These are phyloP conservation scores for Penicillium ochrochloron DNA, from an alignment of 495 filamentous ascomycete genomes.

Conservation along the genomic window DNA sequence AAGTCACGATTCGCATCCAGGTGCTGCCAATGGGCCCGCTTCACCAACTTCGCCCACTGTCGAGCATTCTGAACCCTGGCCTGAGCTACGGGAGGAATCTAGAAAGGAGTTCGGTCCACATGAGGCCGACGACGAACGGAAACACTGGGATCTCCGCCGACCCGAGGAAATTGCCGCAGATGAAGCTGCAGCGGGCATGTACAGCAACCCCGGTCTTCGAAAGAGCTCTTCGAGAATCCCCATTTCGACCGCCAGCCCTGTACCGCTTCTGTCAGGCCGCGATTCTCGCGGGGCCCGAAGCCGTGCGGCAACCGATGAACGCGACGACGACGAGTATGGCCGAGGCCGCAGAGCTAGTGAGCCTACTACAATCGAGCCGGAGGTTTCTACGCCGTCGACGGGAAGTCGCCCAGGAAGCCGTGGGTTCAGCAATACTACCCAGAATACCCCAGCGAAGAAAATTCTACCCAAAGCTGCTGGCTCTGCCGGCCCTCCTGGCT, in stretches of 20 bases:
- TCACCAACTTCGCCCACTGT: conserved; percentile 36
- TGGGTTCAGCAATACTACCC: conserved; percentile 32
- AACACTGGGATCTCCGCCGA: conserved; percentile 72
- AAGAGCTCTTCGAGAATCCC: conserved; percentile 79
- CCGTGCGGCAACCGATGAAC: conserved; percentile 48
- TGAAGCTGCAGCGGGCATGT: conserved; percentile 45
- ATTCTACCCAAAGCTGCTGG: conserved; percentile 50
- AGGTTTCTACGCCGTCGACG: conserved; percentile 54
- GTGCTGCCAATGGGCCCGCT: conserved; percentile 34
- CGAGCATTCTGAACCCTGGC: conserved; percentile 47
- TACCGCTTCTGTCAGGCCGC: conserved; percentile 76
- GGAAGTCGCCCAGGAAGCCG: conserved; percentile 50
- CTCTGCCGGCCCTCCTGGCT: conserved; percentile 43
- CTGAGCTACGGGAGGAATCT: conserved; percentile 43
- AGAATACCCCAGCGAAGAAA: conserved; percentile 40
- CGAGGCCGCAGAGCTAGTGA: conserved; percentile 72
- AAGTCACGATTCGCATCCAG: conserved; percentile 54
- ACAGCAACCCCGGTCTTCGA: conserved; percentile 48
- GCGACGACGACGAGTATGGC: conserved; percentile 64
- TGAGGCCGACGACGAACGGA: conserved; percentile 35
- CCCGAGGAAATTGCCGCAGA: conserved; percentile 82
- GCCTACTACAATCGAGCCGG: conserved; percentile 62
- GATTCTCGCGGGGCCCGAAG: conserved; percentile 70
- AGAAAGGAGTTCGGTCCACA: conserved; percentile 46
- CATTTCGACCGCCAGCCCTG: conserved; percentile 73